Base-by-base conservation (phyloP, 805 yeast genomes). In the Pichia insulana region DNA sequence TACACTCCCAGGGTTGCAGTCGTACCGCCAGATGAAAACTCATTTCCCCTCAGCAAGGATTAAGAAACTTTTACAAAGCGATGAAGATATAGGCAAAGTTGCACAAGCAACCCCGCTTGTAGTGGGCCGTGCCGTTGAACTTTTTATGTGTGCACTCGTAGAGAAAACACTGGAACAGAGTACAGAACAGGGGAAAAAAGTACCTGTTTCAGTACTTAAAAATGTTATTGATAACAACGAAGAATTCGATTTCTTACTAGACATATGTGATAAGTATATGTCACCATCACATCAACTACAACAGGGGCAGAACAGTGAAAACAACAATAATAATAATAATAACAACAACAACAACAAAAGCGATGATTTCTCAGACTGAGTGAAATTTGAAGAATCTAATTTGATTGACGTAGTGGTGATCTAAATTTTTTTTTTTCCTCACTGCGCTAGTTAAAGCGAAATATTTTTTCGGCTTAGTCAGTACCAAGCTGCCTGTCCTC, bases 41-140 rank as follows among this genome's bases (percentile, higher is more conserved):
- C 94, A 83, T 57, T 84, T 84, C 61, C 95, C 95, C 4, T 83
- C 88, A 5, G 97, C 97, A 3, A 76, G 97, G 49, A 88, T 92
- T 55, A 92, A 92, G 68, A 86, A 92, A 55, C 77, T 92, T 45
- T 90, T 92, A 96, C 98, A 92, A 59, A 80, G 94, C 25, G 99
- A 92, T 62, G 98, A 92, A 50, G 99, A 92, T 50, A 89, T 92
- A 36, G 99, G 99, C 3, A 92, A 92, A 59, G 97, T 92, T 5
- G 96, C 98, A 3, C 97, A 89, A 58, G 97, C 96, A 2, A 94
- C 99, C 2, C 99, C 99, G 0, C 83, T 90, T n/a, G 90, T 90
- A 15, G 96, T 92, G 8, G 97, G 97, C 7, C 75, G 96, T 48
- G 96, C 98, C 0, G 69, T 92, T 40, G 97, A 92, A 64, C 74